phyloP scores from a whole-genome alignment of 2,329 filamentous ascomycete species.

The Pseudopyrenochaeta lycopersici region DNA sequence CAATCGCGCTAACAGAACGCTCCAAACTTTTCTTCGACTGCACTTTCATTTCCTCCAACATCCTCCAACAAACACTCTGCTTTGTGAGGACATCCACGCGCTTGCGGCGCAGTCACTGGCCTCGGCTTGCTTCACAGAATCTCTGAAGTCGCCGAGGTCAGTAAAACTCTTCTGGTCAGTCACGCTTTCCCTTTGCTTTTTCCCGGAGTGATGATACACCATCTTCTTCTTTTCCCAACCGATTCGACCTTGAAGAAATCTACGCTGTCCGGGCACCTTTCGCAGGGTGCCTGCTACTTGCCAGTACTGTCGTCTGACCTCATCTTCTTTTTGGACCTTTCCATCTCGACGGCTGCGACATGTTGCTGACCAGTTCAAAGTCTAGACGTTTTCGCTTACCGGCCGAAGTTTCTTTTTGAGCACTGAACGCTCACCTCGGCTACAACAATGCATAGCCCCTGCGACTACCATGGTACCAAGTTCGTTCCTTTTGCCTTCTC shows the following conservation, averaged over 20 bases:
- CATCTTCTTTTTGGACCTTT: slow-evolving; percentile 6
- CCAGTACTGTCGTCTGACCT: slow-evolving; percentile 86
- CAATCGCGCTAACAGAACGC: slow-evolving; percentile 20
- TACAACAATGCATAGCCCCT: background rate
- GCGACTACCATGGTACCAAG: background rate
- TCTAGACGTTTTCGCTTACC: slow-evolving; percentile 1
- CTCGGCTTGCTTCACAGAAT: slow-evolving; percentile 2
- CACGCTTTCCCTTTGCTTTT: slow-evolving; percentile 18
- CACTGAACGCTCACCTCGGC: background rate
- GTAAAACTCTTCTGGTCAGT: slow-evolving; percentile 24
- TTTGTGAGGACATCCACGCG: slow-evolving; percentile 4
- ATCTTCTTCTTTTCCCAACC: slow-evolving; percentile 86
- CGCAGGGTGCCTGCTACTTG: slow-evolving; percentile 82
- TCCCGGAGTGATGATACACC: slow-evolving; percentile 75
- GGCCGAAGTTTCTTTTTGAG: background rate
- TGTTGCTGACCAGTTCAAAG: slow-evolving; percentile 19
- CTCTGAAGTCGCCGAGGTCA: background rate
- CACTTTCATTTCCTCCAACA: slow-evolving; percentile 16
- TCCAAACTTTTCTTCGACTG: slow-evolving; percentile 30
- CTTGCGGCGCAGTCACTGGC: slow-evolving; percentile 8
- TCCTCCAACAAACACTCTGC: slow-evolving; percentile 16
- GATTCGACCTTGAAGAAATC: slow-evolving; percentile 87
- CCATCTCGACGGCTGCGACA: slow-evolving; percentile 4
- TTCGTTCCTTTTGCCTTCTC: background rate
- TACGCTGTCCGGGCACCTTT: slow-evolving; percentile 70